Base-by-base conservation (phyloP, 1,139 yeast species). In the Taphrina pruni region DNA sequence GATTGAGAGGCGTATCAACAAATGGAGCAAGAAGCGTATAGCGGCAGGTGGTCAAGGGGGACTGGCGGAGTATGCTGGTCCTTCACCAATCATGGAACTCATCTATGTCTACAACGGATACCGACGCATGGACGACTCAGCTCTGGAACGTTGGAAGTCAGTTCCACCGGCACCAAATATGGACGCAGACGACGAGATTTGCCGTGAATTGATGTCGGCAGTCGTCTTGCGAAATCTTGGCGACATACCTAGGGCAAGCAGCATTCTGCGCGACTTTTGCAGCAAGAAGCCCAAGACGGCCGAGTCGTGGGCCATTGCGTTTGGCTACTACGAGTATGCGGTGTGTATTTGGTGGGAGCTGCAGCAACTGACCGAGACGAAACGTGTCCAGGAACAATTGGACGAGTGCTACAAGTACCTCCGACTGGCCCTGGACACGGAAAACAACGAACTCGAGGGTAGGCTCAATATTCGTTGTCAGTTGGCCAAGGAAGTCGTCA, bases 71-170 rank as follows among this genome's bases (percentile, higher is more conserved):
- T 88, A 92, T 43, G 83, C 90, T 72, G 96, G 94, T 1, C 87
- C 96, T 0, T 91, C 97, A 0, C 89, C 94, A 46, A 84, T 89
- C 65, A 96, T 90, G 75, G 98, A 94, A 78, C 81, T 92, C 72
- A 81, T 88, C 35, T 94, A 92, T 77, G 91, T 94, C 78, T 93
- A 97, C 94, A 92, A 91, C 76, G 97, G 97, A 0, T 93, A 87
- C 77, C 88, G 88, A 74, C 83, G 97, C 76, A 93, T 93, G 97
- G 41, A 56, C 46, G 36, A 46, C 1, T 38, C 55, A 11, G 48
- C 67, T 9, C 55, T 64, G 32, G 48, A 39, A 35, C 41, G 46
- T 6, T 64, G 67, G 67, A 26, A 26, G 8, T 14, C 51, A 8
- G 61, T 43, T n/a, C 55, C 56, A 12, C 67, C 67, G 11, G 67